Conservation (phyloP, 2,329 filamentous ascomycete genomes). For the Cercospora citrullina region DNA sequence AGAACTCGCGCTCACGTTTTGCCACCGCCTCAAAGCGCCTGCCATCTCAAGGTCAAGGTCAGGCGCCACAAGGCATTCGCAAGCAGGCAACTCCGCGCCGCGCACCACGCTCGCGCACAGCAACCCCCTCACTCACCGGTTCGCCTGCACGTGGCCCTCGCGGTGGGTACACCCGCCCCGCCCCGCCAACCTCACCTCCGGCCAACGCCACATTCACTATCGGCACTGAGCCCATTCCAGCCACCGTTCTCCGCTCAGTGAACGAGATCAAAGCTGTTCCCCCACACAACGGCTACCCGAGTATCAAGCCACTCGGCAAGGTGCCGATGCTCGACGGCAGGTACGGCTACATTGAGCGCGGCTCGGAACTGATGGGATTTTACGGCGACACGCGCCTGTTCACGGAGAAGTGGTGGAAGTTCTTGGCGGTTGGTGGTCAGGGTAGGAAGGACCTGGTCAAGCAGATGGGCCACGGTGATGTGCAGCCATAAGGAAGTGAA, state of each 20-base stretch:
- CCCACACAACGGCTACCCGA: not conserved
- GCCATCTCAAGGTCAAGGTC: not conserved
- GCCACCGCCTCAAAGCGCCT: not conserved
- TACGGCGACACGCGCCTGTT: conserved; percentile 22
- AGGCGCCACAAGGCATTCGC: not conserved
- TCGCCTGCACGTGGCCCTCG: not conserved
- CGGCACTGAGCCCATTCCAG: not conserved
- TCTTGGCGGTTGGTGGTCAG: conserved; percentile 5
- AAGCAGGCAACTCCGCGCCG: not conserved
- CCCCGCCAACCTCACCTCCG: not conserved
- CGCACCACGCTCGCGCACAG: not conserved
- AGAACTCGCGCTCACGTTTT: not conserved
- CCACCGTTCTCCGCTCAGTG: not conserved
- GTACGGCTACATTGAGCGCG: conserved; percentile 4
- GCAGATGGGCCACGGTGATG: not conserved
- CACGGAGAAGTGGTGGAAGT: conserved; percentile 17
- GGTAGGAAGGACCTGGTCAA: not conserved
- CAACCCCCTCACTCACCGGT: not conserved
- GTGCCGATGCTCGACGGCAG: not conserved
- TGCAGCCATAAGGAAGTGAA: not conserved
- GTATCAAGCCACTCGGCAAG: conserved; percentile 1
- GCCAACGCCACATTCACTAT: not conserved
- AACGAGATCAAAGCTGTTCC: not conserved
- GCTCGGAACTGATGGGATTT: conserved; percentile 8
- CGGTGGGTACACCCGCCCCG: not conserved